Conservation (phyloP, 257 asterid genomes). For the Knoxia roxburghii region DNA sequence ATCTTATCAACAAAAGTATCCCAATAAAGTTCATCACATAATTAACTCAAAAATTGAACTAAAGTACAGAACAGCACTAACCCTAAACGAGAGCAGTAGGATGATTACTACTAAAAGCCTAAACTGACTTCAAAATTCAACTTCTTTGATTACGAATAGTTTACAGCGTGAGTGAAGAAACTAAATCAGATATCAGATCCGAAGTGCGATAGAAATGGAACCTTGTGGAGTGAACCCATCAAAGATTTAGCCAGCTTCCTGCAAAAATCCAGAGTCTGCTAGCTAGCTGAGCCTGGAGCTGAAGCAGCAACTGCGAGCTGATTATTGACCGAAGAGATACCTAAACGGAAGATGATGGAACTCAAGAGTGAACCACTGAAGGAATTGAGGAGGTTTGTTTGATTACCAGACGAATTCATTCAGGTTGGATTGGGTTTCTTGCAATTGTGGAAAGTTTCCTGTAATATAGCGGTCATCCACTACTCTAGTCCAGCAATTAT, state of each 20-base stretch:
- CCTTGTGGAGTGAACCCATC: constrained; percentile 8
- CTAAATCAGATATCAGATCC: neutral
- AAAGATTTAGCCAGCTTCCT: neutral
- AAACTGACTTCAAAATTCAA: neutral
- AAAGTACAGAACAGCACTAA: neutral
- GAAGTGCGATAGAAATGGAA: neutral
- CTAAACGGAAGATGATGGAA: too few species aligned
- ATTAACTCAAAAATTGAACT: neutral
- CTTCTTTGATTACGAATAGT: neutral
- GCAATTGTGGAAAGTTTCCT: too few species aligned
- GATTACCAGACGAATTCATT: too few species aligned
- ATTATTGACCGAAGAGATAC: too few species aligned
- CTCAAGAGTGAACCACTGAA: too few species aligned
- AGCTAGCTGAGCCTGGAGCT: too few species aligned
- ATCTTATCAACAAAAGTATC: neutral
- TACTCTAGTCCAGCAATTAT: too few species aligned
- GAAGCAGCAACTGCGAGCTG: too few species aligned
- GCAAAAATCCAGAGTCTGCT: too few species aligned
- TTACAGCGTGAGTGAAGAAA: neutral
- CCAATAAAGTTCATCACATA: neutral
- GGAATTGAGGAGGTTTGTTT: too few species aligned
- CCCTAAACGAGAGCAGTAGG: neutral
- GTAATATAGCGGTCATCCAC: too few species aligned
- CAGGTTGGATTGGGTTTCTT: too few species aligned
- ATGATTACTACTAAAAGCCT: neutral